A percentile compares a stretch with the other conserved stretches of the same genome.
These are phyloP conservation scores for Aurantiochytrium sp. DNA, from an alignment of 108 stramenopile genomes.

Conservation along the genomic window DNA sequence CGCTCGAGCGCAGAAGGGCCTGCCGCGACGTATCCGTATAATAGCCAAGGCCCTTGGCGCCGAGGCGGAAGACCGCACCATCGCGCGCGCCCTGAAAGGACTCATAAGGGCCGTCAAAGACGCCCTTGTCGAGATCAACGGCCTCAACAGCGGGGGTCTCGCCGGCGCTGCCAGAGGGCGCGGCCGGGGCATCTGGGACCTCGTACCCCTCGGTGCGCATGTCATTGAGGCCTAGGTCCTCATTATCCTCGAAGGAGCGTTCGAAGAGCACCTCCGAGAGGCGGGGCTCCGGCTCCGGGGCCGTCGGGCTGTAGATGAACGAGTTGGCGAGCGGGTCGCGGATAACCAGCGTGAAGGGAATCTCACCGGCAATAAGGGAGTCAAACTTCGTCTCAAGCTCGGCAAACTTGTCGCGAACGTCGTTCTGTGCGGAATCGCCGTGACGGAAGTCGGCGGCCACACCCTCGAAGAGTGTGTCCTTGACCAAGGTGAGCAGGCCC, in stretches of 20 bases:
- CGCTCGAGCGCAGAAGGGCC: neutral
- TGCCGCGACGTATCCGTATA: neutral
- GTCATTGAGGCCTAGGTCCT: constrained; percentile 31
- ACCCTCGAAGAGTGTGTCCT: constrained; percentile 50
- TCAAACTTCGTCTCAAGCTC: constrained; percentile 55
- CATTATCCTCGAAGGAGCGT: constrained; percentile 35
- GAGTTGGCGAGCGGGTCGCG: constrained; percentile 80
- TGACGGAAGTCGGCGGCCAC: constrained; percentile 62
- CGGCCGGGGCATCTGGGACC: neutral
- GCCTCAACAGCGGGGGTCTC: neutral
- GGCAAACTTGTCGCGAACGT: constrained; percentile 42
- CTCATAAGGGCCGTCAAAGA: neutral
- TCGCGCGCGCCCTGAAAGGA: neutral
- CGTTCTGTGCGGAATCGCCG: constrained; percentile 62
- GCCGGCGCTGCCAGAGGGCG: too few relatives aligned
- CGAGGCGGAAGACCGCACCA: neutral
- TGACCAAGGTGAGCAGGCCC: constrained; percentile 70
- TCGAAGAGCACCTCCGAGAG: neutral
- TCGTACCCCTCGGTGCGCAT: constrained; percentile 15
- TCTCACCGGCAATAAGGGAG: constrained; percentile 49
- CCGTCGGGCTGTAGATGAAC: constrained; percentile 52
- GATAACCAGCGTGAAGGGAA: constrained; percentile 72
- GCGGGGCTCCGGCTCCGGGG: neutral
- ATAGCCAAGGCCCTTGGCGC: neutral
- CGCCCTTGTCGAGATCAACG: neutral